A percentile compares a stretch with the other conserved stretches of the same genome.
Evolutionary conservation across 2,329 filamentous ascomycete species (phyloP).

Genomic region (Graphilbum fragrans): DNA sequence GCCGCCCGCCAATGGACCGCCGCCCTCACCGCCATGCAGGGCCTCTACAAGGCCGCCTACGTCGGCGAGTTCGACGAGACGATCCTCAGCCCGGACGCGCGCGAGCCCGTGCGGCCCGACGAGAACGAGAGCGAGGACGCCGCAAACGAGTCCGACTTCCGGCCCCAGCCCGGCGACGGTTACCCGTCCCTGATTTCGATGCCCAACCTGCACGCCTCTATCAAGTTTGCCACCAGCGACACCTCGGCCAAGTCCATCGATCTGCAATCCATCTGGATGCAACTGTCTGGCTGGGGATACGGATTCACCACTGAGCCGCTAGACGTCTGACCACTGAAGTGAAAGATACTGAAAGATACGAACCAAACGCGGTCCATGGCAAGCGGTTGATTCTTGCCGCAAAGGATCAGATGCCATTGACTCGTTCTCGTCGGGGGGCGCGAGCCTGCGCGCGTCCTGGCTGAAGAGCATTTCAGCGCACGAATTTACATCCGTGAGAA

Average conservation of each 20-base stretch:
- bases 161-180: conserved; percentile 3
- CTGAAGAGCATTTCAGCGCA: too few species aligned
- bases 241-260: conserved; percentile 1
- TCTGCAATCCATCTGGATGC: conserved; percentile 2
- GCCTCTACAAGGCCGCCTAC: conserved; percentile 13
- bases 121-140: background rate
- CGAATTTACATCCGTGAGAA: too few species aligned
- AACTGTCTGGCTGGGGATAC: conserved; percentile 2
- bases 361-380: too few species aligned
- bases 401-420: too few species aligned
- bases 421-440: too few species aligned
- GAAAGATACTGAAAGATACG: too few species aligned
- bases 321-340: too few species aligned
- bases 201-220: background rate
- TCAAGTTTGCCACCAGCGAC: background rate
- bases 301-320: background rate
- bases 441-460: too few species aligned
- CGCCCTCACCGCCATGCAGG: conserved; percentile 12
- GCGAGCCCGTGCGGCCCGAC: background rate
- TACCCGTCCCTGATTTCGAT: conserved; percentile 1
- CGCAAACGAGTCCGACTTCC: background rate
- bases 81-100: background rate
- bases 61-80: conserved; percentile 9
- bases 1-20: conserved; percentile 10
- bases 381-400: too few species aligned